A percentile compares a stretch with the other conserved stretches of the same genome.
Conservation (phyloP, 83 land plant genomes). For the Larix sibirica region DNA sequence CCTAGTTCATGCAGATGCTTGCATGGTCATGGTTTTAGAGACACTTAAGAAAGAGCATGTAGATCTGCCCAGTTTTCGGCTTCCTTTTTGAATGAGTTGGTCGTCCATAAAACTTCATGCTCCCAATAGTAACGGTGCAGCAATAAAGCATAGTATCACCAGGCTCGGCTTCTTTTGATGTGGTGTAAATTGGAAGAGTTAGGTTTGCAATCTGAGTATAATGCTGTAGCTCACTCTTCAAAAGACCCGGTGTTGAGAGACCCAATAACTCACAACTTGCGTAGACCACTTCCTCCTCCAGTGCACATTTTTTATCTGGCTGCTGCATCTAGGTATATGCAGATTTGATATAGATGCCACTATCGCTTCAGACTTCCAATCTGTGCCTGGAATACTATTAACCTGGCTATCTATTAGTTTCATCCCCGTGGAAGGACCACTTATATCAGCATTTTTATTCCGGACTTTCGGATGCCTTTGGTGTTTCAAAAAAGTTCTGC, state of each 20-base stretch:
- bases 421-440: too few species aligned
- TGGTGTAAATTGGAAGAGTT: not conserved
- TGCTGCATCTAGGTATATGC: not conserved
- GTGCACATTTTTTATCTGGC: not conserved
- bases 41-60: not conserved
- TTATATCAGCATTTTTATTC: too few species aligned
- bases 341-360: not conserved
- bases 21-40: too few species aligned
- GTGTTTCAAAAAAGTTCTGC: too few species aligned
- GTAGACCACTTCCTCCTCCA: not conserved
- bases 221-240: conserved; percentile 16
- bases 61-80: conserved; percentile 9
- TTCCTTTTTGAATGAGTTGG: not conserved
- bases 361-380: not conserved
- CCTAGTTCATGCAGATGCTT: too few species aligned
- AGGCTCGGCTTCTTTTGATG: not conserved
- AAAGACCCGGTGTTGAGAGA: conserved; percentile 7
- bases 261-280: conserved; percentile 12
- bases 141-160: not conserved
- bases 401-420: too few species aligned
- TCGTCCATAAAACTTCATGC: conserved; percentile 3
- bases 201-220: conserved; percentile 9
- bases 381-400: not conserved
- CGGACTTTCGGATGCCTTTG: too few species aligned
- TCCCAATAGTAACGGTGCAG: conserved; percentile 4